These are phyloP conservation scores for Fagopyrum esculentum DNA, from an alignment of 148 eudicot genomes.

Conservation along the genomic window DNA sequence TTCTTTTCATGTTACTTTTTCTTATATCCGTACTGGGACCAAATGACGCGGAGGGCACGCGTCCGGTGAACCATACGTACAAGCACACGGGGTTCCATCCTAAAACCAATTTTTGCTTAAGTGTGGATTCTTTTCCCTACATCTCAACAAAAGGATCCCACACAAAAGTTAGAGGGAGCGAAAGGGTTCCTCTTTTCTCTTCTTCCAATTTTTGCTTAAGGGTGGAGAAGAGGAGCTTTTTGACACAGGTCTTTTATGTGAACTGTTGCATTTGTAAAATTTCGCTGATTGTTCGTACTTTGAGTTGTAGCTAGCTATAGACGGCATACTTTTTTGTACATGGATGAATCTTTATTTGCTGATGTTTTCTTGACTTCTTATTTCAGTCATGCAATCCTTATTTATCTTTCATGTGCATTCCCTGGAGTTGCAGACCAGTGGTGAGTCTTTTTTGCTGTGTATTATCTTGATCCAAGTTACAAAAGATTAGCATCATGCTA, in stretches of 20 bases:
- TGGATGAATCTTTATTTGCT: constrained; percentile 1
- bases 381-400: constrained; percentile 86
- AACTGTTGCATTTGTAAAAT: background rate
- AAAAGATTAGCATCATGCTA: background rate
- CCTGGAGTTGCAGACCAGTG: constrained; percentile 95
- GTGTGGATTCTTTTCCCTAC: too few relatives aligned
- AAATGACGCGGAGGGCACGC: too few relatives aligned
- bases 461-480: background rate
- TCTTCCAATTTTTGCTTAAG: background rate
- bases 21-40: too few relatives aligned
- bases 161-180: background rate
- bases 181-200: background rate
- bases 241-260: background rate
- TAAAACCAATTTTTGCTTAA: too few relatives aligned
- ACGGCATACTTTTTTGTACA: background rate
- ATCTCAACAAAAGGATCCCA: too few relatives aligned
- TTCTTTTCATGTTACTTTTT: too few relatives aligned
- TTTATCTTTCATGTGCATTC: constrained; percentile 65
- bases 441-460: constrained; percentile 33
- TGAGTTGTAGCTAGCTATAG: background rate
- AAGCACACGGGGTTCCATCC: too few relatives aligned
- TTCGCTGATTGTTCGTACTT: background rate
- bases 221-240: background rate
- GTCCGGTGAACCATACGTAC: too few relatives aligned
- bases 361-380: background rate